Percentiles rank a stretch among this genome's conserved stretches.
phyloP scores from a whole-genome alignment of 345 rosid genomes.

The Eucalyptus rudis region DNA sequence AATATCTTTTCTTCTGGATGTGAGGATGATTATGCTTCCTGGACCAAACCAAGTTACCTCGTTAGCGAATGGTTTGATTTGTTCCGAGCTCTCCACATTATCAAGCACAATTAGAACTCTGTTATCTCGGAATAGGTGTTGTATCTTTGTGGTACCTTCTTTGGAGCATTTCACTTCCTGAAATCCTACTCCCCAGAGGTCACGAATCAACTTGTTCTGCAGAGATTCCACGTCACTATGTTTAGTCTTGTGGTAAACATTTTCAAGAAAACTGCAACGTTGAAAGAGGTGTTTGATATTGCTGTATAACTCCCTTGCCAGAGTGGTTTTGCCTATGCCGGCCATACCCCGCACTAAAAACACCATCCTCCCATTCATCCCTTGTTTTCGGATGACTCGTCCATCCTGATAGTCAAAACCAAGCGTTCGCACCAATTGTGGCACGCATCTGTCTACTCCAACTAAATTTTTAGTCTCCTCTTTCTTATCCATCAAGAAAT shows the following conservation, averaged over 20 bases:
- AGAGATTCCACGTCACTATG: not conserved
- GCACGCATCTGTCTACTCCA: not conserved
- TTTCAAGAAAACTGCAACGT: not conserved
- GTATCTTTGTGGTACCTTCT: not conserved
- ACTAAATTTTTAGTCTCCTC: fast-evolving
- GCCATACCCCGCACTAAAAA: not conserved
- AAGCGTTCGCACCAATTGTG: not conserved
- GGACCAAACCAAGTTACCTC: not conserved
- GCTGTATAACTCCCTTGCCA: not conserved
- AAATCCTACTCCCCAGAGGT: not conserved
- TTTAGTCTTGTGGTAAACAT: not conserved
- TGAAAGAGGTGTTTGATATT: not conserved
- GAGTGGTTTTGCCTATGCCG: not conserved
- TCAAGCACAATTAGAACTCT: not conserved
- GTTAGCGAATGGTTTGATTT: not conserved
- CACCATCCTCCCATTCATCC: not conserved
- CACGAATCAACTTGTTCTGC: not conserved
- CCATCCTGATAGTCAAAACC: not conserved
- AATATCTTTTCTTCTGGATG: not conserved
- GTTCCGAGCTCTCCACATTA: not conserved
- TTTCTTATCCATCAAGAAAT: not conserved
- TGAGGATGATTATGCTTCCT: not conserved
- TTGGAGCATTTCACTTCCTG: not conserved
- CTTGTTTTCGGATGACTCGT: fast-evolving
- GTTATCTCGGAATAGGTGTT: no score